phyloP scores from a whole-genome alignment of 2,329 filamentous ascomycete species.

The Fusarium dlaminii region DNA sequence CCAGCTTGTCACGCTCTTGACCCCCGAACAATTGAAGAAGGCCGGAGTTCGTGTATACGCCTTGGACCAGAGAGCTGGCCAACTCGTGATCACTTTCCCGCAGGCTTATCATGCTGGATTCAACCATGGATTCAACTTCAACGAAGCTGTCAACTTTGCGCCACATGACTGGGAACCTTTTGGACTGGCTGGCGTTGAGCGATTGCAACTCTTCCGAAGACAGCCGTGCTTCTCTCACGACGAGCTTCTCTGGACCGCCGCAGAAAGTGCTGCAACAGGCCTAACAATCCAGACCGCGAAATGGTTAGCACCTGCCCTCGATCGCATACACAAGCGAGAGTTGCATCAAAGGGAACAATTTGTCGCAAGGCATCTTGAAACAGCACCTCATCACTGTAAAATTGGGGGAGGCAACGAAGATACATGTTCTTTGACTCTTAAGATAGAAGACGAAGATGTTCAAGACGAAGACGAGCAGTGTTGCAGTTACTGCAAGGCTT shows the following conservation, averaged over 20 bases:
- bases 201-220: slow-evolving; percentile 85
- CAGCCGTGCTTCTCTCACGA: slow-evolving; percentile 98
- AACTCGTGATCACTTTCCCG: slow-evolving; percentile 96
- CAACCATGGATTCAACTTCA: slow-evolving; percentile 99
- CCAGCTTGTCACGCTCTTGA: slow-evolving; percentile 94
- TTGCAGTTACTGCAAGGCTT: slow-evolving; percentile 91
- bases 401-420: slow-evolving; percentile 55
- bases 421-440: slow-evolving; percentile 68
- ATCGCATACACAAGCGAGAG: slow-evolving; percentile 81
- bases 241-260: slow-evolving; percentile 90
- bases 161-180: slow-evolving; percentile 95
- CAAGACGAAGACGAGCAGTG: slow-evolving; percentile 95
- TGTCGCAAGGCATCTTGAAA: slow-evolving; percentile 69
- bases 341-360: slow-evolving; percentile 74
- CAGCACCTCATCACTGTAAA: slow-evolving; percentile 62
- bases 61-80: slow-evolving; percentile 93
- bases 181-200: slow-evolving; percentile 85
- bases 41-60: slow-evolving; percentile 94
- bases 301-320: slow-evolving; percentile 90
- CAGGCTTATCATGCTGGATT: slow-evolving; percentile 98
- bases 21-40: slow-evolving; percentile 91
- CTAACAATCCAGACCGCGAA: slow-evolving; percentile 88
- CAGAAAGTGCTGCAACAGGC: slow-evolving; percentile 73
- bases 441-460: slow-evolving; percentile 77
- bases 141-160: slow-evolving; percentile 98